phyloP scores from a whole-genome alignment of 352 stramenopile species.

The Globisporangium iwayamae region DNA sequence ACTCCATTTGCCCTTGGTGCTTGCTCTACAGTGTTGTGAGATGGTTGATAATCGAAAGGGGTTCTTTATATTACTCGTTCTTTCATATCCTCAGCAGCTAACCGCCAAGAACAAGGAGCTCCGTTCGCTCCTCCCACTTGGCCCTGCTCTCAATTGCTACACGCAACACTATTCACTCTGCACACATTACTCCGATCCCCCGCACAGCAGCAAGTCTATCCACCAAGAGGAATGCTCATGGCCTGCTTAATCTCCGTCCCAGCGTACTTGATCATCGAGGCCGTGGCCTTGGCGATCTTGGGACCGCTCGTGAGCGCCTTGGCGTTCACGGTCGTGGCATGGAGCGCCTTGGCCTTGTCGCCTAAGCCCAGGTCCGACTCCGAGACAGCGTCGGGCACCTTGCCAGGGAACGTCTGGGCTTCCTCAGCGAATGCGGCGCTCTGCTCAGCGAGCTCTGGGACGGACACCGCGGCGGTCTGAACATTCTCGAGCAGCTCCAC shows the following conservation, averaged over 20 bases:
- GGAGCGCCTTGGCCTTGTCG: slow-evolving; percentile 26
- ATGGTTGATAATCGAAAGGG: no score
- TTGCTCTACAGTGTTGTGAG: no score
- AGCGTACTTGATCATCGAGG: slow-evolving; percentile 52
- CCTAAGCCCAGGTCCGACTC: slow-evolving; percentile 33
- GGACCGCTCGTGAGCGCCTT: slow-evolving; percentile 45
- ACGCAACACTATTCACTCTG: neutral
- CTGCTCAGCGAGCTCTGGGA: slow-evolving; percentile 43
- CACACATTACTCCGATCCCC: neutral
- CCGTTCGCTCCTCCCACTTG: no score
- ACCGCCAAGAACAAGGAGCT: no score
- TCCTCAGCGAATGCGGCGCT: slow-evolving; percentile 33
- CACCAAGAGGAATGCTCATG: slow-evolving; percentile 33
- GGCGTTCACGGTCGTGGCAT: slow-evolving; percentile 33
- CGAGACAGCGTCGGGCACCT: slow-evolving; percentile 37
- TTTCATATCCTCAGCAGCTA: no score
- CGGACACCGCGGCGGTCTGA: slow-evolving; percentile 36
- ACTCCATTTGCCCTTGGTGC: no score
- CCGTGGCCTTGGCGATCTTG: slow-evolving; percentile 43
- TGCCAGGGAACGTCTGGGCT: slow-evolving; percentile 38
- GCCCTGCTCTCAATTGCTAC: no score
- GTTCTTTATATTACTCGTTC: no score
- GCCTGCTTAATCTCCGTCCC: slow-evolving; percentile 37
- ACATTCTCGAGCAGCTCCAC: slow-evolving; percentile 53
- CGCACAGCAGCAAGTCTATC: slow-evolving; percentile 9